Conservation (phyloP, 306 rosid genomes). For the Calophaca sinica region DNA sequence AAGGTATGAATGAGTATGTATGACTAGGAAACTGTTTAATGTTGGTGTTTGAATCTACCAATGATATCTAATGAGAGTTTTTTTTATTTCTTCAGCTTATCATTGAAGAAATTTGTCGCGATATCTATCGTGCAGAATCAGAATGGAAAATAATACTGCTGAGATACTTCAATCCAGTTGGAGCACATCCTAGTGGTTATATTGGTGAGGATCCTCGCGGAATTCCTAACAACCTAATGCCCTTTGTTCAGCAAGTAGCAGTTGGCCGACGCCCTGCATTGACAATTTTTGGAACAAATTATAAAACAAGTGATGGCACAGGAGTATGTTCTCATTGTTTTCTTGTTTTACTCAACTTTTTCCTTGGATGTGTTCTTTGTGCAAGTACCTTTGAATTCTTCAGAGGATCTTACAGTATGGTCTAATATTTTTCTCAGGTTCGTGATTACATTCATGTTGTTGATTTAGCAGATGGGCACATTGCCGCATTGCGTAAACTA, state of each 20-base stretch:
- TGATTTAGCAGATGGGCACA: constrained; percentile 98
- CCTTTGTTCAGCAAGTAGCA: constrained; percentile 99
- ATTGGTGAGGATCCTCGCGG: constrained; percentile 99
- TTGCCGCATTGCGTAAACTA: constrained; percentile 84
- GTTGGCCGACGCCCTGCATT: constrained; percentile 88
- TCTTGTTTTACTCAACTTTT: constrained; percentile 20
- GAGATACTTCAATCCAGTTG: constrained; percentile 98
- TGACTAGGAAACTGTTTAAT: constrained; percentile 18
- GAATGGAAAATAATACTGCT: constrained; percentile 91
- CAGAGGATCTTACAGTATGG: constrained; percentile 33
- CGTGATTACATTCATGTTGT: constrained; percentile 96
- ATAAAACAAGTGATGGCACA: constrained; percentile 88
- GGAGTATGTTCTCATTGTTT: constrained; percentile 69
- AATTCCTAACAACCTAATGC: constrained; percentile 97
- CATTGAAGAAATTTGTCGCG: constrained; percentile 89
- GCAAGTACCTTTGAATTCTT: constrained; percentile 25
- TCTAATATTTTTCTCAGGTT: constrained; percentile 65
- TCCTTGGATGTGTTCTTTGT: no score
- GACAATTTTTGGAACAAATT: constrained; percentile 88
- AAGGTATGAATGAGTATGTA: constrained; percentile 92
- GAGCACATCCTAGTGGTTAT: constrained; percentile 88
- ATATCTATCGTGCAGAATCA: constrained; percentile 63
- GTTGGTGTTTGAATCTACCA: constrained; percentile 36
- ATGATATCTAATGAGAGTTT: constrained; percentile 35
- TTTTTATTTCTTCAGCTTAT: constrained; percentile 68